Percentiles rank a stretch among this genome's conserved stretches.
phyloP scores from a whole-genome alignment of 2,329 filamentous ascomycete genomes.

The Cladosporium sp. region DNA sequence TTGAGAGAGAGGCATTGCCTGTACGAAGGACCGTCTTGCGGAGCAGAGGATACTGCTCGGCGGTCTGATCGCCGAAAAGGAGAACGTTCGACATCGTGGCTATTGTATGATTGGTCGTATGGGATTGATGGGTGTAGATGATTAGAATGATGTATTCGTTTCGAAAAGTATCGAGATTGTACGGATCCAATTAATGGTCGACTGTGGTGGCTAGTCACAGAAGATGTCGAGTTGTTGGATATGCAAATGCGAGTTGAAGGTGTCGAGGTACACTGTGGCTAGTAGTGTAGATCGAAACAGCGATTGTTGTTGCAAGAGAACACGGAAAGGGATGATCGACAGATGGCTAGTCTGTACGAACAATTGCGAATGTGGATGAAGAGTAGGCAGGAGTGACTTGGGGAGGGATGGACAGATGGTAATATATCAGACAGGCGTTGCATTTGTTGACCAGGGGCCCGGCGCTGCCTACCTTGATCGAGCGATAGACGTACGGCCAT shows the following conservation, averaged over 20 bases:
- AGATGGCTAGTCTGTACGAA: constrained; percentile 32
- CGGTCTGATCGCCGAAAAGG: constrained; percentile 68
- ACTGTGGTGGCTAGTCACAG: constrained; percentile 34
- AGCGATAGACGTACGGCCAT: constrained; percentile 10
- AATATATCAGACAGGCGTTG: constrained; percentile 14
- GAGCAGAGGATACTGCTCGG: constrained; percentile 62
- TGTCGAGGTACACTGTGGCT: constrained; percentile 12
- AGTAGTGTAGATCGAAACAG: constrained; percentile 6
- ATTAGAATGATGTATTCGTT: neutral
- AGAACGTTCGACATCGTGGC: constrained; percentile 46
- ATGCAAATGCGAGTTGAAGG: neutral
- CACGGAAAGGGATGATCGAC: constrained; percentile 24
- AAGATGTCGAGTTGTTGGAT: constrained; percentile 15
- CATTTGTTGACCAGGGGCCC: constrained; percentile 13
- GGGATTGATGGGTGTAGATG: constrained; percentile 13
- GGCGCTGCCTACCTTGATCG: constrained; percentile 9
- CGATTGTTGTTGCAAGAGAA: constrained; percentile 13
- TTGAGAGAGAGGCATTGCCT: constrained; percentile 55
- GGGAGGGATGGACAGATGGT: neutral
- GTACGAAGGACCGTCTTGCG: constrained; percentile 45
- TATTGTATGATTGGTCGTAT: constrained; percentile 1
- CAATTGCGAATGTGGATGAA: constrained; percentile 9
- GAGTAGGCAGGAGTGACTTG: constrained; percentile 1
- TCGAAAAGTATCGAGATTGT: neutral
- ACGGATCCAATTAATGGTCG: constrained; percentile 3